These are phyloP conservation scores for Gentiana dahurica DNA, from an alignment of 257 asterid genomes.

Conservation along the genomic window DNA sequence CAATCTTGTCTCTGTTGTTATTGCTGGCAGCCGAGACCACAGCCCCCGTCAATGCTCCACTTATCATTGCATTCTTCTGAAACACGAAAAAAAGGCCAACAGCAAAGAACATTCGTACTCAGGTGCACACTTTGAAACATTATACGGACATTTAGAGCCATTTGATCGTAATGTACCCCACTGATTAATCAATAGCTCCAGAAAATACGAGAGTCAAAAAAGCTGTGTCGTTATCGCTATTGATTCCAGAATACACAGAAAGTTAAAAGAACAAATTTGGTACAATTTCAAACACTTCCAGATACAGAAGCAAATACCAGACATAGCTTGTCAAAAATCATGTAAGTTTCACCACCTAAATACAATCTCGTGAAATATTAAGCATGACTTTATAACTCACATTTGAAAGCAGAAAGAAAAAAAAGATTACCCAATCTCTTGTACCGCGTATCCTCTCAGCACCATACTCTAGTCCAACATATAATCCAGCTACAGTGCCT, in stretches of 20 bases:
- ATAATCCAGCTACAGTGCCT: slow-evolving; percentile 79
- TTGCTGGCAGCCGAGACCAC: slow-evolving; percentile 39
- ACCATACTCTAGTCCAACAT: slow-evolving; percentile 68
- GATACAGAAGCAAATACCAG: neutral
- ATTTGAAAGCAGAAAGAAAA: neutral
- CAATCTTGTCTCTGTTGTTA: slow-evolving; percentile 47
- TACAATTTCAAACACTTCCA: neutral
- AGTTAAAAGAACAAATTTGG: too few species aligned
- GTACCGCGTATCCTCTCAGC: slow-evolving; percentile 56
- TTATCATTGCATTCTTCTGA: slow-evolving; percentile 73
- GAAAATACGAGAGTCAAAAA: too few species aligned
- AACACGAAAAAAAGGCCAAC: slow-evolving; percentile 1
- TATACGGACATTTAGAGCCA: too few species aligned
- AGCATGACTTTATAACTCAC: too few species aligned
- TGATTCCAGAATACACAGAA: too few species aligned
- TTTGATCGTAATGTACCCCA: too few species aligned
- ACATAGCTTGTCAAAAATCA: neutral
- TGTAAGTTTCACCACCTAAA: neutral
- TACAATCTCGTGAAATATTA: neutral
- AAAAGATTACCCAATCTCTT: slow-evolving; percentile 70
- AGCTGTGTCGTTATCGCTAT: too few species aligned
- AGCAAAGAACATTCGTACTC: neutral
- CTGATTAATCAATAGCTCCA: too few species aligned
- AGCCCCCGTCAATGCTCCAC: slow-evolving; percentile 76
- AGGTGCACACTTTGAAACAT: neutral